Conservation (phyloP, 2,329 filamentous ascomycete genomes). For the Curvularia sp. region DNA sequence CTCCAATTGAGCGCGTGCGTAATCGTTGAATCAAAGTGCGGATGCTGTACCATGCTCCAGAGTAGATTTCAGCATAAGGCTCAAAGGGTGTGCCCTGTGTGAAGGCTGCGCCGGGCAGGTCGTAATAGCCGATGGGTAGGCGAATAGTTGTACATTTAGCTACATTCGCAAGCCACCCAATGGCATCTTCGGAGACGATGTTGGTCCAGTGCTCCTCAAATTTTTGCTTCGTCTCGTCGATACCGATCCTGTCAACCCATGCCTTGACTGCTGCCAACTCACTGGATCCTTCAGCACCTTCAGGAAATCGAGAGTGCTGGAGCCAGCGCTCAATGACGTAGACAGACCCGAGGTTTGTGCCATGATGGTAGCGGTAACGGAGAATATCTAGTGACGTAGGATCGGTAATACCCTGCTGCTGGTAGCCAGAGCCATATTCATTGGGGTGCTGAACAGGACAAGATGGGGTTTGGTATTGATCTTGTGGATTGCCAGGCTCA, state of each 20-base stretch:
- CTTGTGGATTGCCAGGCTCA: not conserved
- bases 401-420: conserved; percentile 45
- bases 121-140: conserved; percentile 68
- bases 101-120: conserved; percentile 59
- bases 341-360: conserved; percentile 65
- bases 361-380: conserved; percentile 67
- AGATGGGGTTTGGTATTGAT: conserved; percentile 12
- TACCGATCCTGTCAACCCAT: conserved; percentile 57
- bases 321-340: conserved; percentile 69
- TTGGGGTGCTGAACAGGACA: conserved; percentile 2
- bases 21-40: conserved; percentile 57
- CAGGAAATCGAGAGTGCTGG: conserved; percentile 58
- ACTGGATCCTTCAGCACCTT: conserved; percentile 52
- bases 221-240: conserved; percentile 57
- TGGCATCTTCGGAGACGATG: conserved; percentile 60
- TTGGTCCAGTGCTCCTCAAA: conserved; percentile 64
- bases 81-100: conserved; percentile 62
- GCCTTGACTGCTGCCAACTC: conserved; percentile 62
- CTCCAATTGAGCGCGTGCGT: conserved; percentile 59
- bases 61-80: conserved; percentile 58
- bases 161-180: conserved; percentile 60
- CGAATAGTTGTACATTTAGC: conserved; percentile 65
- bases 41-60: conserved; percentile 61
- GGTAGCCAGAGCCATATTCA: not conserved
- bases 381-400: conserved; percentile 54